Evolutionary conservation across 768 basidiomycete genomes (phyloP).

Genomic region (Pleurotus ostreatus): DNA sequence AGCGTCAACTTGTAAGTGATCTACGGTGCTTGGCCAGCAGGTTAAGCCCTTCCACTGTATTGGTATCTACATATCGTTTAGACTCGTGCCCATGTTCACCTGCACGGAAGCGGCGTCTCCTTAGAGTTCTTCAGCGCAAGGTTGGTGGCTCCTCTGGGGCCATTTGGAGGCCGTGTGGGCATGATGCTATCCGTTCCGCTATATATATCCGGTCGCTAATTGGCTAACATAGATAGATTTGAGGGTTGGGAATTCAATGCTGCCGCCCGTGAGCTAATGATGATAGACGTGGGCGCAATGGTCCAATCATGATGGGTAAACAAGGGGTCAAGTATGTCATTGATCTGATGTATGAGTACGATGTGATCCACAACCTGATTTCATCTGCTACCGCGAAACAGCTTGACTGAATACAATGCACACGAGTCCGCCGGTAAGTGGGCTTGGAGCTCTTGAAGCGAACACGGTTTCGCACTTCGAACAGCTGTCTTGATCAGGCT

Average conservation of each 20-base stretch:
- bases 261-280: background rate
- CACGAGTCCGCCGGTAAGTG: too few species aligned
- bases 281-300: background rate
- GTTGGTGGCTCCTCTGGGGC: background rate
- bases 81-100: background rate
- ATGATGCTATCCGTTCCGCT: background rate
- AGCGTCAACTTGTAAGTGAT: background rate
- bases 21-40: background rate
- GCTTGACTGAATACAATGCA: too few species aligned
- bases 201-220: background rate
- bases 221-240: background rate
- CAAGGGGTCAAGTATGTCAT: background rate
- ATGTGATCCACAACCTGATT: background rate
- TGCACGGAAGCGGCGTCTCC: background rate
- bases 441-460: too few species aligned
- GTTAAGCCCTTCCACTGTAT: background rate
- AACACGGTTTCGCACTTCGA: too few species aligned
- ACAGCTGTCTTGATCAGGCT: too few species aligned
- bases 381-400: too few species aligned
- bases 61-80: background rate
- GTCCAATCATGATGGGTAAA: background rate
- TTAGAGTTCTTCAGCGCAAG: background rate
- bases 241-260: background rate
- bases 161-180: background rate
- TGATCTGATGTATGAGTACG: background rate